Percentiles rank a stretch among this genome's conserved stretches.
Conservation (phyloP, 2,329 filamentous ascomycete species). For the Aspergillus puulaauensis region DNA sequence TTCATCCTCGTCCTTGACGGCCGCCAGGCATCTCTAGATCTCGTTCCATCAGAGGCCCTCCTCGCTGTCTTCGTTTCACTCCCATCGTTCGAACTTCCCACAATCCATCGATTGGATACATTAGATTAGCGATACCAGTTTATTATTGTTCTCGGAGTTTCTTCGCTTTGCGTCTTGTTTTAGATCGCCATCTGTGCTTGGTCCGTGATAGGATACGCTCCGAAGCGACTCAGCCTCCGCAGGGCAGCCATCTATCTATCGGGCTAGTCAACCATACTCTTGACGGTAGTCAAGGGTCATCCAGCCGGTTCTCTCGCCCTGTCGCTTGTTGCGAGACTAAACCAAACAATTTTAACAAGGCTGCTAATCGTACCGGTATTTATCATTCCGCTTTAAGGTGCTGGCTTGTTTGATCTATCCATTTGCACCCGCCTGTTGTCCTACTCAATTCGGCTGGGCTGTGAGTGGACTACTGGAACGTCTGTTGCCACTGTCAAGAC, state of each 20-base stretch:
- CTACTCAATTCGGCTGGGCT: conserved; percentile 5
- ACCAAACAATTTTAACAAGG: background rate
- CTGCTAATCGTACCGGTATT: background rate
- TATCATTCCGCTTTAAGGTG: background rate
- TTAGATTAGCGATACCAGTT: background rate
- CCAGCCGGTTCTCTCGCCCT: conserved; percentile 4
- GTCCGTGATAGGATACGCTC: conserved; percentile 8
- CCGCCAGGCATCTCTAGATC: conserved; percentile 2
- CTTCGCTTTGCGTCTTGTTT: background rate
- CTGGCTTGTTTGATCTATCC: conserved; percentile 2
- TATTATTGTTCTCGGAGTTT: background rate
- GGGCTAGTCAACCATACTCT: conserved; percentile 1
- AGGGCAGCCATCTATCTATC: conserved; percentile 1
- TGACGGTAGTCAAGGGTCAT: conserved; percentile 6
- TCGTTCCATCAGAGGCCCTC: background rate
- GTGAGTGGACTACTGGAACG: conserved; percentile 8
- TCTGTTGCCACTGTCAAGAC: conserved; percentile 7
- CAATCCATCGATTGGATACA: background rate
- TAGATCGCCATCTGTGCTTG: conserved; percentile 4
- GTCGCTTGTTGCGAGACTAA: conserved; percentile 2
- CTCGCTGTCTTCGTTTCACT: background rate
- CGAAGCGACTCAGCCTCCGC: conserved; percentile 10
- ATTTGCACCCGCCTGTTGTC: conserved; percentile 4
- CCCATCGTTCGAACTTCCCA: background rate
- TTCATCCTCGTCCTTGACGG: background rate